phyloP scores from a whole-genome alignment of 768 basidiomycete genomes.

The Leccinum subgranulosum region DNA sequence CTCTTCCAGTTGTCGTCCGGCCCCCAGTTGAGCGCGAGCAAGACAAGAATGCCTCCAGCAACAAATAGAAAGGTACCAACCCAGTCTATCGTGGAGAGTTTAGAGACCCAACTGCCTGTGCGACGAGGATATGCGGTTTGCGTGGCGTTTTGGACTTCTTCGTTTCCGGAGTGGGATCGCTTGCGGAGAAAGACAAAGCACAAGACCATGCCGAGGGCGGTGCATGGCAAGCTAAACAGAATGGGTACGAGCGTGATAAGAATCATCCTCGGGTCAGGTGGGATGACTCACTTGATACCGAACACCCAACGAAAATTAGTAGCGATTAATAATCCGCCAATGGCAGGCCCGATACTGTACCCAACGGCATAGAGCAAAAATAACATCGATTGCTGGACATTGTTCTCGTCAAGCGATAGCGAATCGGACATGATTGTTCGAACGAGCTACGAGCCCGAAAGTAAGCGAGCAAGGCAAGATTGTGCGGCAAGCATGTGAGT shows the following conservation, averaged over 20 bases:
- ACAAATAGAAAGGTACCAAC: slow-evolving; percentile 44
- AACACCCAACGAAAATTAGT: slow-evolving; percentile 53
- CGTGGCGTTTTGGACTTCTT: slow-evolving; percentile 8
- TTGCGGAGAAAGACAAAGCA: slow-evolving; percentile 41
- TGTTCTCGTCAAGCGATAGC: slow-evolving; percentile 39
- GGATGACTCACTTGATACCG: slow-evolving; percentile 45
- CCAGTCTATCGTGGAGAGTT: slow-evolving; percentile 42
- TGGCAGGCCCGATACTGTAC: slow-evolving; percentile 41
- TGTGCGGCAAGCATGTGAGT: neutral
- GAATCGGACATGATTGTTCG: slow-evolving; percentile 46
- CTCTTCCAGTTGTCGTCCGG: slow-evolving; percentile 40
- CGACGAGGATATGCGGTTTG: neutral
- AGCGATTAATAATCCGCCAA: slow-evolving; percentile 38
- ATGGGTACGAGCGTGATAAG: neutral
- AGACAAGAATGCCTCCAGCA: slow-evolving; percentile 41
- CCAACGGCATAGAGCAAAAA: slow-evolving; percentile 44
- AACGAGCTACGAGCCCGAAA: slow-evolving; percentile 28
- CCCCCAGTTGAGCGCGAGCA: slow-evolving; percentile 53
- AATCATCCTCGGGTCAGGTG: neutral
- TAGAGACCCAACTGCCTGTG: slow-evolving; percentile 24
- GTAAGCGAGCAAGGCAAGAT: neutral
- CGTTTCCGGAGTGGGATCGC: slow-evolving; percentile 8
- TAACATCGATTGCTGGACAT: slow-evolving; percentile 39
- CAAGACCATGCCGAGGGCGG: slow-evolving; percentile 35
- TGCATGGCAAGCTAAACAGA: slow-evolving; percentile 38